phyloP scores from a whole-genome alignment of 768 basidiomycete species.

The Mycena venus region DNA sequence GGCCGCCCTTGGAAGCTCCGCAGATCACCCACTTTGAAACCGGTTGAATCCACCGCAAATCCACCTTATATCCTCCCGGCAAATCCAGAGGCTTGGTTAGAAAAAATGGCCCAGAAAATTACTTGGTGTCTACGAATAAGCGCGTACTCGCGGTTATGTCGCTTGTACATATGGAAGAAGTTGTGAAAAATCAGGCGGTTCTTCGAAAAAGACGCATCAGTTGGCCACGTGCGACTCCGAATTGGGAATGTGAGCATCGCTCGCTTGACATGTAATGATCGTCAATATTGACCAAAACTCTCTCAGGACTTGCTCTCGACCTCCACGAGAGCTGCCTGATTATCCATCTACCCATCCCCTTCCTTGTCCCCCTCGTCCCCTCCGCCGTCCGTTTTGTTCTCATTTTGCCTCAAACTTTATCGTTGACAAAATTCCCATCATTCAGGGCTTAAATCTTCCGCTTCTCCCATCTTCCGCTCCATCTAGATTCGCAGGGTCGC shows the following conservation, averaged over 20 bases:
- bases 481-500: neutral
- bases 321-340: neutral
- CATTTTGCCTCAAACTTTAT: neutral
- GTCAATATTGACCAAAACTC: neutral
- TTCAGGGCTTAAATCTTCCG: constrained; percentile 7
- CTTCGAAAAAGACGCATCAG: neutral
- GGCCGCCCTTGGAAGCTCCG: too few species aligned
- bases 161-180: neutral
- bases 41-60: neutral
- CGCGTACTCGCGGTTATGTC: neutral
- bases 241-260: neutral
- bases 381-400: neutral
- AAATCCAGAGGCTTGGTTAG: too few species aligned
- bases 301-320: neutral
- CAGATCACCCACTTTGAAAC: neutral
- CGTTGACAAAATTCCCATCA: constrained; percentile 15
- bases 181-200: neutral
- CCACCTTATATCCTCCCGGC: too few species aligned
- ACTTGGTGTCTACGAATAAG: neutral
- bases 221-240: neutral
- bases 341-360: neutral
- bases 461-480: neutral
- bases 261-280: neutral
- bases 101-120: neutral
- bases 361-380: neutral